Evolutionary conservation across 2,329 filamentous ascomycete species (phyloP).

Genomic region (Fusarium sp.): DNA sequence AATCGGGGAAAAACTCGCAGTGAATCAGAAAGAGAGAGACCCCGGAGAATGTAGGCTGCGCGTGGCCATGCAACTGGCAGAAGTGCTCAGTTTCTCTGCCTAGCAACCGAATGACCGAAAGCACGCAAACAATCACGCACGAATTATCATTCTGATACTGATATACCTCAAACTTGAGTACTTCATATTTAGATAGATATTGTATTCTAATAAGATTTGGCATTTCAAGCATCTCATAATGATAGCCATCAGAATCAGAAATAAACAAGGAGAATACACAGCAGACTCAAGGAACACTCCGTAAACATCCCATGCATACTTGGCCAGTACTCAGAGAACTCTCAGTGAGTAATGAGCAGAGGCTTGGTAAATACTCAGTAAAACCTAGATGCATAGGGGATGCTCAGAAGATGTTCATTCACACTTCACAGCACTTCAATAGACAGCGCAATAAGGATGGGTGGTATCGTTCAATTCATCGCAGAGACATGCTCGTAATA

Average conservation of each 20-base stretch:
- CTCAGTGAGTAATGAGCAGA: too few relatives aligned
- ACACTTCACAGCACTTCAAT: not conserved
- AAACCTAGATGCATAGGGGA: not conserved
- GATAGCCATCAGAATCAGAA: not conserved
- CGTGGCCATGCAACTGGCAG: slow-evolving; percentile 1
- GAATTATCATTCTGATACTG: not conserved
- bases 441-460: not conserved
- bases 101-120: not conserved
- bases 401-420: not conserved
- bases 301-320: not conserved
- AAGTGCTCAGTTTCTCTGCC: not conserved
- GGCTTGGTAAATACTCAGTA: not conserved
- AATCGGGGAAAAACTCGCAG: too few relatives aligned
- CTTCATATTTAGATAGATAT: not conserved
- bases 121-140: not conserved
- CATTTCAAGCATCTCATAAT: not conserved
- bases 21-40: not conserved
- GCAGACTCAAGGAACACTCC: too few relatives aligned
- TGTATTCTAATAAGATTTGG: not conserved
- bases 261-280: not conserved
- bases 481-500: slow-evolving; percentile 32
- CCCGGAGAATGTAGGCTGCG: not conserved
- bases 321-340: not conserved
- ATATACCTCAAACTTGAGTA: not conserved
- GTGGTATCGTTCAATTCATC: slow-evolving; percentile 23